Conservation (phyloP, 371 early-diverging fungal genomes). For the Lichtheimia corymbifera region DNA sequence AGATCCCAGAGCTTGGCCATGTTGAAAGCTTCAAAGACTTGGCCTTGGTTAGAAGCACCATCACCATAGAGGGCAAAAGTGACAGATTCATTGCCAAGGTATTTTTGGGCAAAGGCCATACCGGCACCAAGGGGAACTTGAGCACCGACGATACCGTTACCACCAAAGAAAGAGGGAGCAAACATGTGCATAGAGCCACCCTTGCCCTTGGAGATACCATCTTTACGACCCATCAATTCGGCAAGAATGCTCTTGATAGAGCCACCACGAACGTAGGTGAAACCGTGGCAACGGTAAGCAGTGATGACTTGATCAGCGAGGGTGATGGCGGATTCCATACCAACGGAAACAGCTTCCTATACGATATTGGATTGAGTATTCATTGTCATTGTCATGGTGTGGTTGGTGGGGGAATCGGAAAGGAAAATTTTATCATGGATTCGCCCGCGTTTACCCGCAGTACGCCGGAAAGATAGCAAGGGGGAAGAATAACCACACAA, state of each 20-base stretch:
- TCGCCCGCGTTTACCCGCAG: conserved; percentile 22
- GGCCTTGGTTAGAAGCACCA: conserved; percentile 99
- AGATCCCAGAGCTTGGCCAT: conserved; percentile 99
- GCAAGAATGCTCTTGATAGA: conserved; percentile 76
- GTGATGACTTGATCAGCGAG: conserved; percentile 94
- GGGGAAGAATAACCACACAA: not conserved
- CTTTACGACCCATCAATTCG: conserved; percentile 87
- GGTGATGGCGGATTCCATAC: conserved; percentile 91
- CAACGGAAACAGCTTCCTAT: conserved; percentile 96
- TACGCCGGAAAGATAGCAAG: not conserved
- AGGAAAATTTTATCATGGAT: conserved; percentile 12
- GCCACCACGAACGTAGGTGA: conserved; percentile 91
- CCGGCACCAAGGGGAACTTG: conserved; percentile 99
- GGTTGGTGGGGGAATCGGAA: conserved; percentile 4
- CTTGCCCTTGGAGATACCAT: conserved; percentile 96
- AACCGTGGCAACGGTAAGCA: conserved; percentile 99
- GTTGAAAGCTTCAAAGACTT: conserved; percentile 99
- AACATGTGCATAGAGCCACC: conserved; percentile 99
- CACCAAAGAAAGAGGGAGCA: conserved; percentile 96
- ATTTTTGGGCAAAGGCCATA: conserved; percentile 96
- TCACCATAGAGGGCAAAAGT: conserved; percentile 97
- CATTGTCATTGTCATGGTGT: not conserved
- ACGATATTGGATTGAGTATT: not conserved
- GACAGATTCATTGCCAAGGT: conserved; percentile 76
- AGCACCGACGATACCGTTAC: conserved; percentile 99